Percentiles rank a stretch among this genome's conserved stretches.
Conservation (phyloP, 1,284 basidiomycete species). For the Papiliotrema laurentii region DNA sequence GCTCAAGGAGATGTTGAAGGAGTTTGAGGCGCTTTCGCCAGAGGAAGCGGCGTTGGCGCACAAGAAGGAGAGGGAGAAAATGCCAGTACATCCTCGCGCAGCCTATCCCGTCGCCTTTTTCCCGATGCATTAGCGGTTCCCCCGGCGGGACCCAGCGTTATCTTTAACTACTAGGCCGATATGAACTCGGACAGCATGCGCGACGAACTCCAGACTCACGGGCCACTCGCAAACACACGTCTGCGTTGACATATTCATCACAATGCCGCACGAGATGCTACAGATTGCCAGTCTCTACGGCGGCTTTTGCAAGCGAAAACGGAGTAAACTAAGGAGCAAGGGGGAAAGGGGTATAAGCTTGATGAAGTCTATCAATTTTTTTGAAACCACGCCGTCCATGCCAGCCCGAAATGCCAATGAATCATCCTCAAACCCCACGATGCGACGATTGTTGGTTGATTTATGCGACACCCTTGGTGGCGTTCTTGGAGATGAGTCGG, state of each 20-base stretch:
- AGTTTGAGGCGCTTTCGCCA: constrained; percentile 33
- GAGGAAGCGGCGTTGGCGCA: constrained; percentile 10
- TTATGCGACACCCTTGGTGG: constrained; percentile 47
- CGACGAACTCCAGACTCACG: too few relatives aligned
- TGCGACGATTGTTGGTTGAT: not conserved
- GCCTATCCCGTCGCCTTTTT: not conserved
- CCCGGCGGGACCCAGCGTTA: too few relatives aligned
- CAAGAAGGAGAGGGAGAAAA: constrained; percentile 2
- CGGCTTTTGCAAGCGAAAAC: not conserved
- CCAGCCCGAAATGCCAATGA: not conserved
- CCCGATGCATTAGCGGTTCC: not conserved
- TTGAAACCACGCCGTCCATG: not conserved
- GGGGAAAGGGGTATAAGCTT: not conserved
- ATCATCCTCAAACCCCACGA: not conserved
- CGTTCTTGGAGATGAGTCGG: constrained; percentile 77
- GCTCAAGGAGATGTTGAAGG: constrained; percentile 44
- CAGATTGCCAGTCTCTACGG: not conserved
- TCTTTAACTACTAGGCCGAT: not conserved
- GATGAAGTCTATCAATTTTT: not conserved
- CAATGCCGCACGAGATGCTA: constrained; percentile 2
- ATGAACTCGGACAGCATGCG: too few relatives aligned
- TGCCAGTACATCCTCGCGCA: not conserved
- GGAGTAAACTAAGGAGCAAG: not conserved
- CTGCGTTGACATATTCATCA: constrained; percentile 2
- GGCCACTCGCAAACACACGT: too few relatives aligned